Evolutionary conservation across 345 rosid species (phyloP), one percentile per base, ranked within the genome.

Genomic region (Brassica cretica): DNA sequence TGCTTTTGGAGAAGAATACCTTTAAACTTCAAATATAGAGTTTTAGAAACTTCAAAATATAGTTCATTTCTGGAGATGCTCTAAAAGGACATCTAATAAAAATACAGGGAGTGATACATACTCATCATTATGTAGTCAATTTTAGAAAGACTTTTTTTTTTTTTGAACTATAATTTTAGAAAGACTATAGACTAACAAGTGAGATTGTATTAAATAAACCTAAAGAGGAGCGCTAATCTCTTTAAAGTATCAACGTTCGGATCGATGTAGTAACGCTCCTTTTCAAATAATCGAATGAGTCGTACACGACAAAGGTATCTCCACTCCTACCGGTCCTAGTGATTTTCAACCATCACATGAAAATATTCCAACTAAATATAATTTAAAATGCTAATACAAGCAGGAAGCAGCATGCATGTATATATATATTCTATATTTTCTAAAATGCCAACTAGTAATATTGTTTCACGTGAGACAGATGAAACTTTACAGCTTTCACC

Each of bases 401-500:
- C 37, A 32, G 56, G 35, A 1, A 37, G 41, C 60, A 65, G 25
- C 2, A 74, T 55, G 41, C 66, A 18, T 18, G 4, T 58, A 5
- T 21, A 58, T 19, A 58, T 24, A 59, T 19, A 53, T 10, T 5
- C 46, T 55, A 55, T 16, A 6, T 44, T 10, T 44, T 11, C 7
- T 61, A 72, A 44, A 61, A 64, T 8, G 62, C n/a, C 37, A 66
- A 39, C 67, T 51, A 41, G 10, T 37, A 58, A 25, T 46, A 70
- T 25, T 33, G 75, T 7, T 63, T 76, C 70, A 76, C 75, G 80
- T 51, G 75, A 24, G 56, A 63, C 12, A 33, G 70, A 76, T 76
- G 75, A 63, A 76, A 18, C 62, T 66, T 66, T 41, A 66, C 68
- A 78, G 68, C 81, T 72, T 66, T 66, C 77, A 72, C 72, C 59